Base-by-base conservation (phyloP, 495 filamentous ascomycete genomes). In the Penicillium odoratum region DNA sequence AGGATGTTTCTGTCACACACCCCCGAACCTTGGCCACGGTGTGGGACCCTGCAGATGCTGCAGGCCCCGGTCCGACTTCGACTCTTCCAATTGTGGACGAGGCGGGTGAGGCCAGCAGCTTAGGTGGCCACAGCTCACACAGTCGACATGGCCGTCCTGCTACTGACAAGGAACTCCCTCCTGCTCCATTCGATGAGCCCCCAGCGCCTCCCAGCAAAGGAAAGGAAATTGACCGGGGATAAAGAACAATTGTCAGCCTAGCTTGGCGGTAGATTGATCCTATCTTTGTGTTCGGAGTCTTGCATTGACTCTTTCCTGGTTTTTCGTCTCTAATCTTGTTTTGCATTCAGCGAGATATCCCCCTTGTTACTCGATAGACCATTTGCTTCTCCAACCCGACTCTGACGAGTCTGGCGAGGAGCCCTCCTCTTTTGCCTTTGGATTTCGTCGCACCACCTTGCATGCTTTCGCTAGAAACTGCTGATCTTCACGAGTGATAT, bases 1-100 rank as follows among this genome's bases (percentile, higher is more conserved):
- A 83, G 69, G 83, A 84, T 38, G 77, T 75, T 0, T 79, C 77
- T 4, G 79, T 89, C 57, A 77, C 80, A 5, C 75, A 83, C 42
- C 69, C 78, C 7, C 83, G 76, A 51, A 81, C 71, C 33, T 69
- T 87, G 42, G 75, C 73, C 38, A 77, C 76, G 38, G 74, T 83
- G 25, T 73, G 83, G 48, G 81, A 78, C 67, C 79, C 74, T 42
- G 74, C 73, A 3, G 88, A 92, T 50, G 69, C 80, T 26, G 68
- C 62, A 21, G 83, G 80, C 11, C 64, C 78, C 11, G 78, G 80
- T 28, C 84, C 86, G 10, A 80, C 87, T 30, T 74, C 70, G n/a
- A 87, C 90, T 26, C 73, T 98, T n/a, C 94, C 94, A 2, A 88
- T 97, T 48, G 91, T 98, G 7, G 92, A 97, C 54, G 94, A 98